Evolutionary conservation across 192 early-diverging fungal species (phyloP), one percentile per base, ranked within the genome.

Genomic region (Thamnidium elegans): DNA sequence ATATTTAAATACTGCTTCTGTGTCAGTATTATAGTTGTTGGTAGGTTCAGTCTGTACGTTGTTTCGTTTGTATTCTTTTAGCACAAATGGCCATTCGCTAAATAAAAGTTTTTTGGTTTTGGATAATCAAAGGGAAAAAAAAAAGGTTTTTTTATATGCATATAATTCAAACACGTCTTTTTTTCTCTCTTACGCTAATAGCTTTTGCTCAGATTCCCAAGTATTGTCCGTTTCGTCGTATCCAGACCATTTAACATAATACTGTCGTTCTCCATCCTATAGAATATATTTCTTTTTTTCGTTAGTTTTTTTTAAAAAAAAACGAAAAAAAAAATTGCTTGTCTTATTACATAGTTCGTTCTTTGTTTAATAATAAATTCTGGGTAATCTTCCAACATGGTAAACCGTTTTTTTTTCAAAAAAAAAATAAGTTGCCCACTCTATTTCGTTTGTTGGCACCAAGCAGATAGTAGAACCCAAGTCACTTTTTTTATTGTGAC

Each of bases 161-260:
- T 17, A 56, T 56, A 32, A 36, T 30, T 39, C 10, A 30, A 14
- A 13, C 55, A 21, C 34, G 11, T 15, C 7, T 36, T 13, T n/a
- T 13, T 31, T 9, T n/a, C 4, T n/a, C 15, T 34, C 34, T 44
- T 42, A 44, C 56, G 39, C n/a, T 21, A 19, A 17, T 11, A 44
- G 7, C n/a, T 20, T n/a, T 20, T 20, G 14, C 7, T 14, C 56
- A 3, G 39, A 17, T 43, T 58, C 56, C 56, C 56, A 58, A 44
- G 36, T 58, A 5, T 26, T 39, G 0, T 31, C 39, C 19, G 30
- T n/a, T 20, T 36, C 36, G n/a, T 58, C 56, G n/a, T 21, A 58
- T 7, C 56, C 56, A 20, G 42, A 1, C 56, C 56, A 58, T 44
- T 58, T 58, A 3, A 58, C 36, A 17, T 21, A 14, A 34, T 44